Base-by-base conservation (phyloP, 2,329 filamentous ascomycete genomes). In the Epichloe scottii region DNA sequence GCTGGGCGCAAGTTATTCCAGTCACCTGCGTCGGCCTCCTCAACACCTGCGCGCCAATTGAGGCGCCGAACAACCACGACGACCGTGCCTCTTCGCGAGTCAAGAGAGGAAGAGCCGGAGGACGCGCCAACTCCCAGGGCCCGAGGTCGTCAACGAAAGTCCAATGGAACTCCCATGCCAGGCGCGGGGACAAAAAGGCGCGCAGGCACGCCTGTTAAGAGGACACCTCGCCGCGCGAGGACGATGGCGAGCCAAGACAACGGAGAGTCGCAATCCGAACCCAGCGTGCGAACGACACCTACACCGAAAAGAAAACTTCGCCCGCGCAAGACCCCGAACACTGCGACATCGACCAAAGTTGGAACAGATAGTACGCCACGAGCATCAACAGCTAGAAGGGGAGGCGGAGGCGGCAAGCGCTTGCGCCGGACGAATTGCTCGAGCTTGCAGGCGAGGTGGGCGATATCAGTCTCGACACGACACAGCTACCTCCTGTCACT, bases 161-260 rank as follows among this genome's bases (percentile, higher is more conserved):
- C 70, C 30, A 75, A 77, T 51, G 75, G 72, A 5, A 81, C 76
- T 3, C 77, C 77, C 2, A 67, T 72, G 54, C 72, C 75, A 1
- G 63, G 60, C 45, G 63, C 65, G 15, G 61, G 65, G 12, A 67
- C 62, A 3, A 76, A 71, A 55, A 73, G 74, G 57, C 69, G 71
- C 53, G 68, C 72, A 7, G 70, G 64, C 11, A 76, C 74, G 2
- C 74, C 75, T 4, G 64, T 69, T 17, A 62, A 59, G 48, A 66
- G 63, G 46, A 65, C 62, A 1, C 61, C 68, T 23, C 59, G 66
- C 39, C 62, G 64, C 23, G 59, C 63, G 44, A 69, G 68, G 30
- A 64, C 56, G 14, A 53, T 59, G 50, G 62, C 63, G 51, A 53
- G 58, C 15, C 55, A 49, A 26, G 61, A 62, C 7, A 61, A 62